Base-by-base conservation (phyloP, 257 asterid species). In the Ilex aquifolium region DNA sequence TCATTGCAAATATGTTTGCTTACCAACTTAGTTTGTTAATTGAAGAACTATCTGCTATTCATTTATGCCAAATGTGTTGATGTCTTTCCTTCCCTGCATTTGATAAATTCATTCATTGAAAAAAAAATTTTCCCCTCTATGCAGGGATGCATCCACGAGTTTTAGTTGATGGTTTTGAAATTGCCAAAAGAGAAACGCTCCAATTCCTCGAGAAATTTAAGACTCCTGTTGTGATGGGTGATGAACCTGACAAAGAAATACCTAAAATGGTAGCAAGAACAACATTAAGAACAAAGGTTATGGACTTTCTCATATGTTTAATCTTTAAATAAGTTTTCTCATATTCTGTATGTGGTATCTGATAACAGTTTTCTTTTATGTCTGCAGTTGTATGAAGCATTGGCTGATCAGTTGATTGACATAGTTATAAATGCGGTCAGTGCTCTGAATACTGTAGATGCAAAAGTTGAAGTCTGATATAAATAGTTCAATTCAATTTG, bases 101-200 rank as follows among this genome's bases (percentile, higher is more conserved):
- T 48, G 40, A 36, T 36, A 7, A 36, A 36, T 36, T 36, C 7
- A 7, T 36, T 7, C 40, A 36, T 36, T 36, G 40, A 7, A 36
- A 36, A 36, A 36, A 36, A 36, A 3, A 36, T 36, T 36, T 7
- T 63, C 30, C 30, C 32, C 64, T 59, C 30, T 63, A 59, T 85
- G 63, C 83, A 93, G 99, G 99, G 70, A 87, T 86, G 91, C 99
- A 93, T 80, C 99, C 99, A 21, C 99, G 97, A 58, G 92, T 93
- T 58, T 74, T 93, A 46, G 97, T 88, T 60, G 99, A 93, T 88
- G 97, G 99, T 49, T 88, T 88, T 72, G 97, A 93, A 76, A 88
- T 93, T 48, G 97, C 99, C 31, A 93, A 93, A 77, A 80, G 89
- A 75, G 97, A 95, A 61, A 88, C 95, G 49, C 77, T 93, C 13